Percentiles rank a stretch among this genome's conserved stretches.
phyloP scores from a whole-genome alignment of 2,329 filamentous ascomycete genomes.

The Colletotrichum eleusines region DNA sequence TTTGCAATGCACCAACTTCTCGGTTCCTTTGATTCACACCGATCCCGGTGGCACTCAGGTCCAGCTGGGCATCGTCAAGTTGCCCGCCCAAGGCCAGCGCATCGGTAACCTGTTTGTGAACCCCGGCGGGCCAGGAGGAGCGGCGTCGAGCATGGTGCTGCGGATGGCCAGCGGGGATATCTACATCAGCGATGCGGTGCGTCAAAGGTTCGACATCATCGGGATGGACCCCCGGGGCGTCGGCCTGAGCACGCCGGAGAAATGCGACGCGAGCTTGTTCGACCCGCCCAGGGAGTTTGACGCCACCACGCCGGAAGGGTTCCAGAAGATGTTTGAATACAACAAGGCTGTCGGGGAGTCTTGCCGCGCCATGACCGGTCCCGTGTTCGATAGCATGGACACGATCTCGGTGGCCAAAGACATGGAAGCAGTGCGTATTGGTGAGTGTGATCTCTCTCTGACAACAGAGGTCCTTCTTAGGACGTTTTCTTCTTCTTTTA shows the following conservation, averaged over 20 bases:
- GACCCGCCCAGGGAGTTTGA: constrained; percentile 34
- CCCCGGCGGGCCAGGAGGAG: constrained; percentile 31
- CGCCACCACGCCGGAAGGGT: constrained; percentile 35
- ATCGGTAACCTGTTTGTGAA: constrained; percentile 37
- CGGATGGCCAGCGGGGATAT: constrained; percentile 5
- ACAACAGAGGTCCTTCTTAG: accelerated
- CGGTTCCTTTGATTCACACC: constrained; percentile 19
- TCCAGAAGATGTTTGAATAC: constrained; percentile 23
- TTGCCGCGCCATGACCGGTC: constrained; percentile 29
- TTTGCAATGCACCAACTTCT: constrained; percentile 33
- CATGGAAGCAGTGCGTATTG: constrained; percentile 31
- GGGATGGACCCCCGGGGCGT: constrained; percentile 34
- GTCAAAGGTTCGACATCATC: constrained; percentile 27
- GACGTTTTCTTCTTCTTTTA: too few relatives aligned
- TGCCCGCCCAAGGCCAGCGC: constrained; percentile 18
- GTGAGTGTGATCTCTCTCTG: neutral
- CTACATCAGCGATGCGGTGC: constrained; percentile 28
- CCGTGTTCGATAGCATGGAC: constrained; percentile 30
- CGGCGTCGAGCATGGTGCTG: constrained; percentile 31
- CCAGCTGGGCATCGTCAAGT: constrained; percentile 25
- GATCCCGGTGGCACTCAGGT: constrained; percentile 3
- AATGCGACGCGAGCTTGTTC: constrained; percentile 16
- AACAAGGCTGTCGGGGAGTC: constrained; percentile 33
- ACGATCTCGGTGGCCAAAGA: constrained; percentile 26
- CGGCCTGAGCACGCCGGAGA: constrained; percentile 21